Evolutionary conservation across 257 asterid genomes (phyloP).

Genomic region (Eucommia ulmoides): DNA sequence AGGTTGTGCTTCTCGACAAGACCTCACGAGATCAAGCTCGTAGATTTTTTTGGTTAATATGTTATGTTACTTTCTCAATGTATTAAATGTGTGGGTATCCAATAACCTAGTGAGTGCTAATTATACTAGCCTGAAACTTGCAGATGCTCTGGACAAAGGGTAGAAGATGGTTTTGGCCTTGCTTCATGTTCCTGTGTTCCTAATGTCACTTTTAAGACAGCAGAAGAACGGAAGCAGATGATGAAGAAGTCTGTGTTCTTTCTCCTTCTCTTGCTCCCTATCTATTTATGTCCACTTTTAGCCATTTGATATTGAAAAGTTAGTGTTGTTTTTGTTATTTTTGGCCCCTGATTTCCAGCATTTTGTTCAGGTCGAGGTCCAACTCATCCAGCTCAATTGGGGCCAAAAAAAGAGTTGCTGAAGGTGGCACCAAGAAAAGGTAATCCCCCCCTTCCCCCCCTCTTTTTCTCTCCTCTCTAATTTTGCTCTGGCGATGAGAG

Average conservation of each 20-base stretch:
- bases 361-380: slow-evolving; percentile 66
- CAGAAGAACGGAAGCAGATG: slow-evolving; percentile 51
- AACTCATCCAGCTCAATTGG: slow-evolving; percentile 26
- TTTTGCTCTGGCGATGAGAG: background rate
- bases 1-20: background rate
- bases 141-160: slow-evolving; percentile 24
- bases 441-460: slow-evolving; percentile 14
- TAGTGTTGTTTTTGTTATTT: background rate
- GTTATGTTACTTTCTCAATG: too few relatives aligned
- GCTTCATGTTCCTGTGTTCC: slow-evolving; percentile 27
- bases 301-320: background rate
- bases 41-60: too few relatives aligned
- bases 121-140: slow-evolving; percentile 8
- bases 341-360: slow-evolving; percentile 6
- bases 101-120: background rate
- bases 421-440: slow-evolving; percentile 82
- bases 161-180: slow-evolving; percentile 28
- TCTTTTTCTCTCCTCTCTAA: background rate
- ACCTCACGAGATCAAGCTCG: background rate
- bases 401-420: slow-evolving; percentile 42
- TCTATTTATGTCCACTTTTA: too few relatives aligned
- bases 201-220: slow-evolving; percentile 22
- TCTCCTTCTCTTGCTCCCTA: too few relatives aligned
- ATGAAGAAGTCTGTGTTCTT: slow-evolving; percentile 48
- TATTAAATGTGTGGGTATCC: background rate